Base-by-base conservation (phyloP, 805 yeast genomes). In the Sugiyamaella boreocaroliniensis region DNA sequence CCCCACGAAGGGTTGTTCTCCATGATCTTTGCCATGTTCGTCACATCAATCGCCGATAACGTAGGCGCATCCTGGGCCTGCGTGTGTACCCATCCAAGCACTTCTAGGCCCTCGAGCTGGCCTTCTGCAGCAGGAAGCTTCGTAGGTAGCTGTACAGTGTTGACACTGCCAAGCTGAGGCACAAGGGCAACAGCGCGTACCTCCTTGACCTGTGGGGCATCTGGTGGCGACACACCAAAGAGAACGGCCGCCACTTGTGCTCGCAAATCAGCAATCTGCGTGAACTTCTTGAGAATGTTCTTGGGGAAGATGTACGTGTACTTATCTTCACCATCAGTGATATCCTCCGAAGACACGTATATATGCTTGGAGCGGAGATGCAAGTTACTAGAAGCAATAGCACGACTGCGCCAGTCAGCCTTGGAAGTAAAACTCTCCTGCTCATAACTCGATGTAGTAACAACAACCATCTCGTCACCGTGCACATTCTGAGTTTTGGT, bases 21-120 rank as follows among this genome's bases (percentile, higher is more conserved):
- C 49, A 61, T 52, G 45, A 76, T 63, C 43, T 61, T 68, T 3
- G 81, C 72, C 51, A 82, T 85, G 0, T 81, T 77, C 1, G 85
- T 76, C 14, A 88, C 79, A 58, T 92, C 97, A 37, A 76, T 69
- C 0, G 96, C 82, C 5, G 85, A 72, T 71, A 90, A 76, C 49
- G 75, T 73, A 47, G 78, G 77, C 5, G 76, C 58, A 40, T 86
- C 96, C 16, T 78, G 79, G 1, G 85, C 76, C 65, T 85, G 89
- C 0, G 97, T 87, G 65, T 92, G 97, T n/a, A 93, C 78, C 96
- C 97, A 87, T 0, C 99, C 99, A 15, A 93, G 68, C 4, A 93
- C 78, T 62, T 89, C 90, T 37, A 88, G 66, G 1, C 79, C 85
- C n/a, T 75, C 72, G 10, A 78, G 60, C 45, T 70, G 71, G 18